These are phyloP conservation scores for Inga oerstediana DNA, from an alignment of 306 rosid genomes.

Conservation along the genomic window DNA sequence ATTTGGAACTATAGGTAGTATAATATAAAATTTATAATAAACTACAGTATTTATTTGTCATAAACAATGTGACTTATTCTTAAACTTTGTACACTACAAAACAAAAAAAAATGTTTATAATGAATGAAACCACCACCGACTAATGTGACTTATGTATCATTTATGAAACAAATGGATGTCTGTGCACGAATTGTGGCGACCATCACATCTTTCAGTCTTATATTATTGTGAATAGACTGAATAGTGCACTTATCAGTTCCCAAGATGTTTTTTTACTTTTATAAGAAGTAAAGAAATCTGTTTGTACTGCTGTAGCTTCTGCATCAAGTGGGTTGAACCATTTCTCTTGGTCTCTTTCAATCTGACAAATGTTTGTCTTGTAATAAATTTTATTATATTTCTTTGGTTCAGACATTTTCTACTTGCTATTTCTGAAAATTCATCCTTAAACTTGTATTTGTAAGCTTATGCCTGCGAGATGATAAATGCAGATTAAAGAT, in stretches of 20 bases:
- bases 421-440: background rate
- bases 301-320: conserved; percentile 23
- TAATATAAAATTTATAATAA: background rate
- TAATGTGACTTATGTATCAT: no score
- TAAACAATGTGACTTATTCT: background rate
- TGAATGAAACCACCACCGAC: no score
- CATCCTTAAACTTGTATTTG: background rate
- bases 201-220: background rate
- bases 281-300: conserved; percentile 1
- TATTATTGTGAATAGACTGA: background rate
- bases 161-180: background rate
- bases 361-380: background rate
- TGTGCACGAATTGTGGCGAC: background rate
- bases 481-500: conserved; percentile 80
- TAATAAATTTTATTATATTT: background rate
- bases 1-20: no score
- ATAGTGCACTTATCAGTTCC: background rate
- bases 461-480: conserved; percentile 14
- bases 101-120: no score
- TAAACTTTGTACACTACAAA: background rate
- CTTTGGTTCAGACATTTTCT: background rate
- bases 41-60: background rate
- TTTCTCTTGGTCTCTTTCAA: background rate
- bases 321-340: background rate
- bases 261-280: background rate